These are phyloP conservation scores for Botrytis paeoniae DNA, from an alignment of 2,329 filamentous ascomycete genomes.

Conservation along the genomic window DNA sequence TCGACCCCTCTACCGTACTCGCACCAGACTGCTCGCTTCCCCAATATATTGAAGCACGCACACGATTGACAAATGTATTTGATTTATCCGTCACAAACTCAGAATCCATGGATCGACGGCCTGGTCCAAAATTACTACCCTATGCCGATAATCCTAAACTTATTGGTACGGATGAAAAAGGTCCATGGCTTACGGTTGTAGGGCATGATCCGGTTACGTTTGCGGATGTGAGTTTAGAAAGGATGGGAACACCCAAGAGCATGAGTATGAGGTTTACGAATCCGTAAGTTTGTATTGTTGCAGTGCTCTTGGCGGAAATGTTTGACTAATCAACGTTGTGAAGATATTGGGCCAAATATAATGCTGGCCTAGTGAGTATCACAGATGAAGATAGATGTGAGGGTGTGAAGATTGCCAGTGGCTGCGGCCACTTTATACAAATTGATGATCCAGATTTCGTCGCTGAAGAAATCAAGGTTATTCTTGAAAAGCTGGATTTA, in stretches of 20 bases:
- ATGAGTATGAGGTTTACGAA: conserved; percentile 37
- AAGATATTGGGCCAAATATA: conserved; percentile 39
- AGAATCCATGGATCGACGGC: conserved; percentile 35
- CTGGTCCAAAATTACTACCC: conserved; percentile 32
- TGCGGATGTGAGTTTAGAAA: conserved; percentile 35
- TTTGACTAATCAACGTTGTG: not conserved
- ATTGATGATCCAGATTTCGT: conserved; percentile 37
- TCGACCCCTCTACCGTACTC: conserved; percentile 30
- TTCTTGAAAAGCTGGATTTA: conserved; percentile 38
- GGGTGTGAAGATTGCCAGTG: conserved; percentile 35
- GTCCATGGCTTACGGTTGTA: conserved; percentile 36
- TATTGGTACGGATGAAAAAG: conserved; percentile 30
- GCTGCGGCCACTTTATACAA: conserved; percentile 39
- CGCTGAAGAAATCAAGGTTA: conserved; percentile 37
- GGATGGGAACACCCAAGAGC: conserved; percentile 37
- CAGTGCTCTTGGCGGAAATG: not conserved
- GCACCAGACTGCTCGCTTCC: conserved; percentile 34
- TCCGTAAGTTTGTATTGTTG: conserved; percentile 29
- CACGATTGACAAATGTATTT: conserved; percentile 34
- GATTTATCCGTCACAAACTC: conserved; percentile 34
- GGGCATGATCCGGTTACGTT: conserved; percentile 38
- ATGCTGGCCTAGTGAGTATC: conserved; percentile 34
- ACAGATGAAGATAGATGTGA: conserved; percentile 33
- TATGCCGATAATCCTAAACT: conserved; percentile 34
- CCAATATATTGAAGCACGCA: conserved; percentile 35